Conservation (phyloP, 139 green algal genomes). For the Closterium sp. region DNA sequence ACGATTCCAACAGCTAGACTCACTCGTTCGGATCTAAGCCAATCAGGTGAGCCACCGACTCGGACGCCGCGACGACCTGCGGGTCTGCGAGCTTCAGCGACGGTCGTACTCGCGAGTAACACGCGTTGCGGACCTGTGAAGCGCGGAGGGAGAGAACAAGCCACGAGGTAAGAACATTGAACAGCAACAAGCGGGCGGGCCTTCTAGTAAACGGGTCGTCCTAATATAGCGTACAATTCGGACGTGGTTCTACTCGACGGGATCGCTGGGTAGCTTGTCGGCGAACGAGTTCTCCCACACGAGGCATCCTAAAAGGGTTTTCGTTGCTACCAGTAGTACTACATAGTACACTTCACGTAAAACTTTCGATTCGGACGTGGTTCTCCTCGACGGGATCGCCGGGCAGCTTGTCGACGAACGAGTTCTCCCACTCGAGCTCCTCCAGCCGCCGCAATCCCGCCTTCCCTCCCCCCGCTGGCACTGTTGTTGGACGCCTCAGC, state of each 20-base stretch:
- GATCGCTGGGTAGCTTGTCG: slow-evolving; percentile 20
- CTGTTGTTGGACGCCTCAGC: too few relatives aligned
- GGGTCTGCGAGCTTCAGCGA: slow-evolving; percentile 19
- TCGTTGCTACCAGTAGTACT: background rate
- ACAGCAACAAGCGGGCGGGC: too few relatives aligned
- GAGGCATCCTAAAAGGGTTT: slow-evolving; percentile 5
- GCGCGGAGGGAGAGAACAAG: background rate
- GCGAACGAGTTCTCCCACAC: slow-evolving; percentile 22
- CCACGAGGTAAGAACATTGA: background rate
- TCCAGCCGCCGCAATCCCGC: slow-evolving; percentile 5
- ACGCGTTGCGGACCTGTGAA: slow-evolving; percentile 30
- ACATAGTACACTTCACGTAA: background rate
- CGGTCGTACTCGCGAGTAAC: slow-evolving; percentile 24
- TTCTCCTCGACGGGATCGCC: slow-evolving; percentile 11
- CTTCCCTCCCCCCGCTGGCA: background rate
- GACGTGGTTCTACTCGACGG: background rate
- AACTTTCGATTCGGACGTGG: slow-evolving; percentile 13
- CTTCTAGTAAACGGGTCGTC: too few relatives aligned
- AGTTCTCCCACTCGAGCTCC: slow-evolving; percentile 24
- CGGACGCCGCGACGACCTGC: slow-evolving; percentile 8
- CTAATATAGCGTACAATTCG: slow-evolving; percentile 12
- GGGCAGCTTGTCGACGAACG: slow-evolving; percentile 36
- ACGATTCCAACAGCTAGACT: background rate
- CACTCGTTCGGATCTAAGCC: slow-evolving; percentile 24
- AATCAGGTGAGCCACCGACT: slow-evolving; percentile 23